Percentiles rank a stretch among this genome's conserved stretches.
Evolutionary conservation across 192 early-diverging fungal genomes (phyloP).

Genomic region (Umbelopsis vinacea): DNA sequence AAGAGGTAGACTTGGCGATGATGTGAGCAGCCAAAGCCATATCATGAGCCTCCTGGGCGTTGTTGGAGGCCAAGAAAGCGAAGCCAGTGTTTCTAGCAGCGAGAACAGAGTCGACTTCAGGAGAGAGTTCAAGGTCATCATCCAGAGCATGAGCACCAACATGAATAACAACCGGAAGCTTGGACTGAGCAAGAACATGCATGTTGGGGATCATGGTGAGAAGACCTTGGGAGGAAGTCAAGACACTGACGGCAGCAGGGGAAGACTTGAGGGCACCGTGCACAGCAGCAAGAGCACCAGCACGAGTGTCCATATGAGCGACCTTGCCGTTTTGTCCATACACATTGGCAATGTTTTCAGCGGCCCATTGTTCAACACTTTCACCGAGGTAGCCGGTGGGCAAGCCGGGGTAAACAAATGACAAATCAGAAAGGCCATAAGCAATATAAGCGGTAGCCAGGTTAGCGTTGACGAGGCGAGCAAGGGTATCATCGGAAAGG

Average conservation of each 20-base stretch:
- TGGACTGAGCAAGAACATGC: constrained; percentile 65
- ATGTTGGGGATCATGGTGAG: constrained; percentile 84
- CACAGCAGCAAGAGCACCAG: constrained; percentile 77
- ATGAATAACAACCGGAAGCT: constrained; percentile 79
- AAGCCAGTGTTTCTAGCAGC: constrained; percentile 81
- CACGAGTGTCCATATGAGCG: constrained; percentile 76
- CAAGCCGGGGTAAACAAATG: constrained; percentile 82
- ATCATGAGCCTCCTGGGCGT: constrained; percentile 90
- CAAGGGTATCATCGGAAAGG: constrained; percentile 30
- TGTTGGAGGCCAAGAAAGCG: constrained; percentile 72
- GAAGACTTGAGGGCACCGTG: constrained; percentile 71
- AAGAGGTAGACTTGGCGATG: constrained; percentile 57
- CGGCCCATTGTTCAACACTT: constrained; percentile 66
- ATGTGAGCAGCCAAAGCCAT: constrained; percentile 85
- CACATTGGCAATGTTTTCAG: constrained; percentile 68
- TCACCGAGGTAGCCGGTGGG: constrained; percentile 66
- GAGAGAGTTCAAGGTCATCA: constrained; percentile 57
- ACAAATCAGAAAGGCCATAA: constrained; percentile 77
- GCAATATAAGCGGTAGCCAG: constrained; percentile 75
- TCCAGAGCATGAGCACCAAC: constrained; percentile 74
- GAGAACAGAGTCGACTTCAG: constrained; percentile 74
- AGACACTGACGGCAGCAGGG: constrained; percentile 49
- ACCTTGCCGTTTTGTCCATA: constrained; percentile 70
- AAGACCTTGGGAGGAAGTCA: constrained; percentile 77
- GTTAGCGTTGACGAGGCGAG: constrained; percentile 56